Evolutionary conservation across 73 alveolate genomes (phyloP).

Genomic region (Paraurostyla sp.): DNA sequence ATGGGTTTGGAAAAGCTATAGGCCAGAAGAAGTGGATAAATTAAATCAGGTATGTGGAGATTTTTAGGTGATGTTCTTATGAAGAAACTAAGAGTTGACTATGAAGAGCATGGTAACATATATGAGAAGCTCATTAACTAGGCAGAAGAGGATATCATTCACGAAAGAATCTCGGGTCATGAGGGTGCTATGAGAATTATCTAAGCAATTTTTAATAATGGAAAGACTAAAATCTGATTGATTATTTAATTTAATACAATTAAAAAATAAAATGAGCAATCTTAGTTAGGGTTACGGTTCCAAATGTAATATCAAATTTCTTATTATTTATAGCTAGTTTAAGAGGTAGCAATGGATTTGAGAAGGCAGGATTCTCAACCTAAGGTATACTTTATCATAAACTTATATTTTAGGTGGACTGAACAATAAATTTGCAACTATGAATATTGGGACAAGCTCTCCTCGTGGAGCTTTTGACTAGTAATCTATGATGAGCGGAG

Average conservation of each 20-base stretch:
- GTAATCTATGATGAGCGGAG: conserved; percentile 66
- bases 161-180: conserved; percentile 64
- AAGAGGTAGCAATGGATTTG: conserved; percentile 38
- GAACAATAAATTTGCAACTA: background rate
- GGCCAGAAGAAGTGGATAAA: conserved; percentile 42
- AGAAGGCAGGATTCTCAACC: conserved; percentile 30
- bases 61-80: conserved; percentile 60
- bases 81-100: conserved; percentile 33
- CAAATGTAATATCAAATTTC: conserved; percentile 26
- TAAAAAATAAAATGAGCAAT: conserved; percentile 35
- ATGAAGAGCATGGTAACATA: conserved; percentile 52
- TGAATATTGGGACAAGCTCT: background rate
- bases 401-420: background rate
- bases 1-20: conserved; percentile 19
- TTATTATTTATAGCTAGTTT: conserved; percentile 22
- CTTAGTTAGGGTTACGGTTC: conserved; percentile 47
- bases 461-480: conserved; percentile 55
- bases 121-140: conserved; percentile 34
- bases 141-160: conserved; percentile 18
- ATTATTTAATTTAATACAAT: background rate
- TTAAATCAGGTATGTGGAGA: conserved; percentile 66
- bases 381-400: background rate
- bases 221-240: background rate
- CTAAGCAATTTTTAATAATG: conserved; percentile 36
- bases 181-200: conserved; percentile 73